Base-by-base conservation (phyloP, 331 rosid species). In the Quercus lobata region DNA sequence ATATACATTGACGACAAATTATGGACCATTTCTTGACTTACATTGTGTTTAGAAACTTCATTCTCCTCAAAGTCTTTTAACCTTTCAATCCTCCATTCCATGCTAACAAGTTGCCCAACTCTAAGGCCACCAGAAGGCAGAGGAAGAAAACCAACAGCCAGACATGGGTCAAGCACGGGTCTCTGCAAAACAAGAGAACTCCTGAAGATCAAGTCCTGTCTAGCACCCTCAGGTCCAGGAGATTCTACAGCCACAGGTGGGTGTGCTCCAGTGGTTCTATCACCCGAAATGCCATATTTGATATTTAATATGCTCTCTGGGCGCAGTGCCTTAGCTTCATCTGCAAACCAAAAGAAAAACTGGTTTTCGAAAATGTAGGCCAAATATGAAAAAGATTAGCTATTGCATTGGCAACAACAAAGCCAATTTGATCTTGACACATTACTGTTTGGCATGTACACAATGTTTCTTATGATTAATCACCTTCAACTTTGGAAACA, bases 1-100 rank as follows among this genome's bases (percentile, higher is more conserved):
- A 22, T 12, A 12, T 24, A 22, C 34, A 71, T 52, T 25, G 34
- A 6, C 1, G 24, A 68, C 25, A 71, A 71, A 24, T 16, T 66
- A 18, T 5, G 37, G 25, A 77, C 61, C 54, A 69, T 35, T 11
- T 32, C 2, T 5, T 49, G 79, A 81, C 97, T 91, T 90, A 96
- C 98, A 78, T 87, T 80, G 76, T 61, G 82, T 75, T 85, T 76
- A 57, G 90, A 76, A 79, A 71, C 81, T 81, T 86, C 88, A 27
- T 60, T 84, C 74, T 87, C 88, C 56, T 89, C 86, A 76, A 89
- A 90, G 82, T 90, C 87, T 75, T 91, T 91, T 60, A 96, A 80
- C 80, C 98, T 90, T 88, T 96, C 98, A 83, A 96, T 89, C 86
- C 98, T 92, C 99, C 99, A 96, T 83, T 89, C 90, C 97, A 96